Evolutionary conservation across 331 rosid species (phyloP).

Genomic region (Erythrophleum ivorense): DNA sequence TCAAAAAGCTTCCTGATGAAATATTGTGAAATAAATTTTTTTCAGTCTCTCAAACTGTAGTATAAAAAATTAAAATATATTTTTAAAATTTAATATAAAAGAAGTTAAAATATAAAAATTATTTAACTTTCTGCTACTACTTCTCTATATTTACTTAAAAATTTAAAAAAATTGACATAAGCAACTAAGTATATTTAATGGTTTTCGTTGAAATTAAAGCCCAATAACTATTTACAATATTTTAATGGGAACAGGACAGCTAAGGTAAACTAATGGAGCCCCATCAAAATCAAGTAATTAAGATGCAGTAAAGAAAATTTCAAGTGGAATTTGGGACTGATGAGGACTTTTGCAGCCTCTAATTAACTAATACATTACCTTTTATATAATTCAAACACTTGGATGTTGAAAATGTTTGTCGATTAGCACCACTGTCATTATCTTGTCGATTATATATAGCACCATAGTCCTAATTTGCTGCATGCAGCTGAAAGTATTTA

Average conservation of each 20-base stretch:
- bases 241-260: not conserved
- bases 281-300: not conserved
- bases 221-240: not conserved
- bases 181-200: not conserved
- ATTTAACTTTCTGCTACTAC: no score
- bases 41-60: no score
- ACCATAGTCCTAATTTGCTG: not conserved
- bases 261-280: not conserved
- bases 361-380: constrained; percentile 7
- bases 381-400: not conserved
- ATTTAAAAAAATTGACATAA: not conserved
- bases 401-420: not conserved
- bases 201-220: not conserved
- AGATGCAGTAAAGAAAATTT: not conserved
- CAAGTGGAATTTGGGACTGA: not conserved
- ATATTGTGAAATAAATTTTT: no score
- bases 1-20: no score
- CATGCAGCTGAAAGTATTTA: not conserved
- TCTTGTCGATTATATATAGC: not conserved
- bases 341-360: not conserved
- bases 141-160: no score
- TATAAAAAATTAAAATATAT: no score
- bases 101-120: no score
- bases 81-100: no score
- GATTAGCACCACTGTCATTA: not conserved